These are phyloP conservation scores for Russula compacta DNA, from an alignment of 768 basidiomycete genomes.

Conservation along the genomic window DNA sequence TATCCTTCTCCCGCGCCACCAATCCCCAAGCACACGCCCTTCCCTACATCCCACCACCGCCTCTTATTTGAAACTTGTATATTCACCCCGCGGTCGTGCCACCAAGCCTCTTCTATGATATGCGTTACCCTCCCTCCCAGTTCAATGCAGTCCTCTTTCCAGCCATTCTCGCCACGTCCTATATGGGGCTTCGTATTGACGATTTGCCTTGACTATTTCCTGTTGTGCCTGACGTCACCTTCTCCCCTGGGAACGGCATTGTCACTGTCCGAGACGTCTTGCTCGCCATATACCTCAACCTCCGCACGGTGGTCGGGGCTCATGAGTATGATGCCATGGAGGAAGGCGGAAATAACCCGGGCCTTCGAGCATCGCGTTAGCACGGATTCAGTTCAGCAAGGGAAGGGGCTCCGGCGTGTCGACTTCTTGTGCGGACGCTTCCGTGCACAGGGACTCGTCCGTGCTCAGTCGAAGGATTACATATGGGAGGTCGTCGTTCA, in stretches of 20 bases:
- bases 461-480: slow-evolving; percentile 8
- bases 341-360: background rate
- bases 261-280: slow-evolving; percentile 9
- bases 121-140: background rate
- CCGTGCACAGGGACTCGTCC: slow-evolving; percentile 3
- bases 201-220: background rate
- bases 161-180: background rate
- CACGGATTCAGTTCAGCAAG: background rate
- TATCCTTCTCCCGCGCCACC: no score
- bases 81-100: background rate
- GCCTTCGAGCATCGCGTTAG: slow-evolving; percentile 5
- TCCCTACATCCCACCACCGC: background rate
- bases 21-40: background rate
- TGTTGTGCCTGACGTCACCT: background rate
- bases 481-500: slow-evolving; percentile 5
- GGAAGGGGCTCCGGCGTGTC: slow-evolving; percentile 6
- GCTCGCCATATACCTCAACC: background rate
- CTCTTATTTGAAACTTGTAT: background rate
- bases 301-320: background rate
- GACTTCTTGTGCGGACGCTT: slow-evolving; percentile 1
- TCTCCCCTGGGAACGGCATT: background rate
- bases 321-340: background rate
- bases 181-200: background rate
- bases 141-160: background rate
- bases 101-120: background rate